phyloP scores from a whole-genome alignment of 2,329 filamentous ascomycete species.

The Colletotrichum noveboracense region DNA sequence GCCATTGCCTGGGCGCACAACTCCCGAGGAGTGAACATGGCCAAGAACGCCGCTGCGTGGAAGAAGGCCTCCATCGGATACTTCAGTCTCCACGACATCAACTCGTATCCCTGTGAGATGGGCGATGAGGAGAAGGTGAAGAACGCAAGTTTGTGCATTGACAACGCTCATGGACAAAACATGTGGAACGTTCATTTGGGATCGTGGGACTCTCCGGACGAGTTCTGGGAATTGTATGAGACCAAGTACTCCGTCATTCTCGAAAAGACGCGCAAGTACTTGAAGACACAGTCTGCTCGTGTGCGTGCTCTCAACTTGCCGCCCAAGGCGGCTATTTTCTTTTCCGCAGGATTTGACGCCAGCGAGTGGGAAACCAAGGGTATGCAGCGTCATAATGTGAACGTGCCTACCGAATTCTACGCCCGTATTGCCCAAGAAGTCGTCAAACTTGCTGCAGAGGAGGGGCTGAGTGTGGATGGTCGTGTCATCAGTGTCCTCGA shows the following conservation, averaged over 20 bases:
- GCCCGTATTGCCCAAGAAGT: constrained; percentile 88
- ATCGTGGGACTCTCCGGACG: constrained; percentile 78
- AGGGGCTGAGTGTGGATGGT: constrained; percentile 78
- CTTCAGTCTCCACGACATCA: constrained; percentile 97
- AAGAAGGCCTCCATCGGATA: constrained; percentile 92
- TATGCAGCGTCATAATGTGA: constrained; percentile 96
- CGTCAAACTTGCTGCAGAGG: constrained; percentile 80
- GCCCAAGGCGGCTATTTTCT: constrained; percentile 87
- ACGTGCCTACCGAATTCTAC: constrained; percentile 96
- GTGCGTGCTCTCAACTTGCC: constrained; percentile 62
- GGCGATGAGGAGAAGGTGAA: constrained; percentile 94
- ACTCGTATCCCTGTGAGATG: constrained; percentile 94
- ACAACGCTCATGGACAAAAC: constrained; percentile 91
- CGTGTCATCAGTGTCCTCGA: constrained; percentile 93
- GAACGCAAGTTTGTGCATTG: constrained; percentile 92
- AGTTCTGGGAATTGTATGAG: constrained; percentile 92
- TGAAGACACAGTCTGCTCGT: constrained; percentile 74
- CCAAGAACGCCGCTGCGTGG: constrained; percentile 75
- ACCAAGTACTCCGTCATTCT: constrained; percentile 77
- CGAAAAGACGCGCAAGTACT: constrained; percentile 79
- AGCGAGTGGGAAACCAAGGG: constrained; percentile 91
- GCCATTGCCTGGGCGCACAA: constrained; percentile 93
- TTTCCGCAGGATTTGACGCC: constrained; percentile 96
- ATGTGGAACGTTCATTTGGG: constrained; percentile 97
- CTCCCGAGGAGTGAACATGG: constrained; percentile 63